Base-by-base conservation (phyloP, 2,329 filamentous ascomycete genomes). In the Ophiostoma angusticollis region DNA sequence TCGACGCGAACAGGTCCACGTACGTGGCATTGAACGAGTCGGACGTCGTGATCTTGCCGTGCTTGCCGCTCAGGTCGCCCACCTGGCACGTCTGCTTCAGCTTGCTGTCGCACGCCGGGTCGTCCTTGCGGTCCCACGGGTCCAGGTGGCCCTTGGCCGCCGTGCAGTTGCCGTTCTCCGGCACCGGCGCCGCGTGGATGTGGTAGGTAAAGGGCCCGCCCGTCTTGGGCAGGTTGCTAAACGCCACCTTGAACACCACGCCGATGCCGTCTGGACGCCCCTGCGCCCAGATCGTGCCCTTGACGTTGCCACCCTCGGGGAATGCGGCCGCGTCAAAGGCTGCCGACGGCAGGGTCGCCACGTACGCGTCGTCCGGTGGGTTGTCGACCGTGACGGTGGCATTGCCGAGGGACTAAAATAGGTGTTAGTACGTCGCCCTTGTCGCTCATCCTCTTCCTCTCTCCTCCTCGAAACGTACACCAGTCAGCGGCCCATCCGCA, bases 41-140 rank as follows among this genome's bases (percentile, higher is more conserved):
- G 21, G 58, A 55, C 19, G 57, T 63, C 18, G 57, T 63, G 50
- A 82, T 70, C 44, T 66, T 65, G 45, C 80, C 80, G 51, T 80
- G 64, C 62, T 89, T 89, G 53, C 83, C 83, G 49, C 73, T 72
- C 40, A 86, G 64, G 55, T 89, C 83, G 47, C 84, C 83, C 9
- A 83, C 73, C 59, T 89, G 74, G 62, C 83, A 91, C 9, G 72
- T 76, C 45, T 70, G 58, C 7, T 78, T 78, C 6, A 61, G 53
- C 9, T 54, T 49, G 9, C 59, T 27, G 51, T 84, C 65, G 59
- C 83, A 89, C 5, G 68, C 50, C 5, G 75, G 63, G 2, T 58
- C 58, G 52, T 84, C 74, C 46, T 74, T 74, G 36, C 79, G 77
- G 35, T 65, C 54, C 55, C 68, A 83, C 14, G 83, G 82, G 52